These are phyloP conservation scores for Colletotrichum cordylinicola DNA, from an alignment of 2,329 filamentous ascomycete genomes.

Conservation along the genomic window DNA sequence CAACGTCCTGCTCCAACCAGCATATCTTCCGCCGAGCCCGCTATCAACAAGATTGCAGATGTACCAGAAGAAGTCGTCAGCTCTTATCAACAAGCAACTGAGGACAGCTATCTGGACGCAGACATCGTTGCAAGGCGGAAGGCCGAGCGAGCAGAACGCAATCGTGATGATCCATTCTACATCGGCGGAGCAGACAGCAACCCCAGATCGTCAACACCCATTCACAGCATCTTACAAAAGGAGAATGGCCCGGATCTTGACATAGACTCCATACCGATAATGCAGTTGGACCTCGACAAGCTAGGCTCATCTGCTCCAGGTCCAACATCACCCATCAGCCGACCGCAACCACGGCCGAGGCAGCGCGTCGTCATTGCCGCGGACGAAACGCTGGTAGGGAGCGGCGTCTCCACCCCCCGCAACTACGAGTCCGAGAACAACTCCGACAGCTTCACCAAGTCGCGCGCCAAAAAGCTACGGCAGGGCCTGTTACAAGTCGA, in stretches of 20 bases:
- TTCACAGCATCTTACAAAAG: conserved; percentile 76
- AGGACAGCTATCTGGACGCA: conserved; percentile 73
- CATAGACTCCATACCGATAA: conserved; percentile 94
- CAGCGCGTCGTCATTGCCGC: conserved; percentile 72
- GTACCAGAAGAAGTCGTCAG: conserved; percentile 48
- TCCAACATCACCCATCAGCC: conserved; percentile 33
- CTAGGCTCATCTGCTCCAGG: conserved; percentile 35
- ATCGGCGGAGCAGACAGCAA: conserved; percentile 65
- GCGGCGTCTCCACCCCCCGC: conserved; percentile 53
- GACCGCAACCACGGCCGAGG: conserved; percentile 47
- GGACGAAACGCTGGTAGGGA: conserved; percentile 73
- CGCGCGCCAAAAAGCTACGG: conserved; percentile 58
- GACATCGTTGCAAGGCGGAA: conserved; percentile 77
- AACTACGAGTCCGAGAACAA: conserved; percentile 62
- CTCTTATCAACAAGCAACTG: conserved; percentile 65
- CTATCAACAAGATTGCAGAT: conserved; percentile 58
- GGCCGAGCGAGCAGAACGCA: conserved; percentile 79
- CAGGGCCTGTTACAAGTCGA: conserved; percentile 80
- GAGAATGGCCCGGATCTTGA: conserved; percentile 83
- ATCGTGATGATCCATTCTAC: conserved; percentile 95
- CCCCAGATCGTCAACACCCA: conserved; percentile 73
- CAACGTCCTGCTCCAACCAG: conserved; percentile 57
- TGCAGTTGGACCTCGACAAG: conserved; percentile 82
- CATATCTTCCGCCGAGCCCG: conserved; percentile 59
- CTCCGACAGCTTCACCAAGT: conserved; percentile 53